These are phyloP conservation scores for Termitomyces heimii DNA, from an alignment of 768 basidiomycete species.

Conservation along the genomic window DNA sequence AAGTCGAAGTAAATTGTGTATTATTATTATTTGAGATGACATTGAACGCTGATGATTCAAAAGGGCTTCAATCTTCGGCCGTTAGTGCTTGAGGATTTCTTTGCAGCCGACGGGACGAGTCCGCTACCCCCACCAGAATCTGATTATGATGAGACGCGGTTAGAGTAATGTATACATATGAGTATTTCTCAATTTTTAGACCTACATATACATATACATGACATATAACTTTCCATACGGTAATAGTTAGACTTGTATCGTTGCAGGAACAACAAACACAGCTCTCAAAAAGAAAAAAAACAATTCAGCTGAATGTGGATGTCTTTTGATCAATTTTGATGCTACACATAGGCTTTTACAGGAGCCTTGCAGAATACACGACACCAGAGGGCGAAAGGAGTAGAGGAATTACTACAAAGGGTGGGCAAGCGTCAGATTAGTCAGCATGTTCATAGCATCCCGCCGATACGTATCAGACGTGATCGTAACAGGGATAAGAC, in stretches of 20 bases:
- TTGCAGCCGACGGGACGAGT: conserved; percentile 32
- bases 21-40: neutral
- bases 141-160: conserved; percentile 10
- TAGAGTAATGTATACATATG: conserved; percentile 14
- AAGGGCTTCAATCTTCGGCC: conserved; percentile 80
- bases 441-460: conserved; percentile 30
- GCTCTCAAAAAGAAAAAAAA: neutral
- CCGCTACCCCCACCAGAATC: conserved; percentile 24
- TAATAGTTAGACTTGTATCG: conserved; percentile 10
- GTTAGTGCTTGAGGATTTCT: conserved; percentile 66
- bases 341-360: neutral
- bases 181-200: conserved; percentile 5
- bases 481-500: conserved; percentile 23
- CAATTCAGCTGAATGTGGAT: neutral
- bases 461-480: conserved; percentile 38
- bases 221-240: conserved; percentile 4
- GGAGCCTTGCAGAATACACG: neutral
- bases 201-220: conserved; percentile 1
- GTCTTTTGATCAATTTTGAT: neutral
- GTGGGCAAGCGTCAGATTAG: conserved; percentile 24
- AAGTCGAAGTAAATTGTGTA: conserved; percentile 32
- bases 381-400: conserved; percentile 5
- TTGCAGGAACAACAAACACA: neutral
- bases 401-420: conserved; percentile 17
- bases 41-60: neutral